Percentiles rank a stretch among this genome's conserved stretches.
phyloP scores from a whole-genome alignment of 306 rosid species.

The Coriaria nepalensis region DNA sequence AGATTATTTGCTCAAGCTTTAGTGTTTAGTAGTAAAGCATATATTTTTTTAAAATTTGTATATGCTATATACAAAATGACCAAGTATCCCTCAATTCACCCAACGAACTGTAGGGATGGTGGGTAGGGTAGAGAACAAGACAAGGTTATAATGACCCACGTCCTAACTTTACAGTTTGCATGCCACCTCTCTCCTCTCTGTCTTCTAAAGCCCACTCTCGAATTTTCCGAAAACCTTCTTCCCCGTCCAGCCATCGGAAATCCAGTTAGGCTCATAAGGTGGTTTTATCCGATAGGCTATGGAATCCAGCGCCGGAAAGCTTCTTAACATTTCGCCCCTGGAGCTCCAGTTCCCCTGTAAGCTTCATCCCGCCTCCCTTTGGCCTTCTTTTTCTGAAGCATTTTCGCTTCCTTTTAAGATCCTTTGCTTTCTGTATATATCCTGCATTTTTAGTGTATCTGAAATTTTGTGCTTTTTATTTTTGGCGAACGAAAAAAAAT shows the following conservation, averaged over 20 bases:
- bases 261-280: neutral
- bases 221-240: neutral
- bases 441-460: slow-evolving; percentile 11
- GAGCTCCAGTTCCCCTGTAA: slow-evolving; percentile 54
- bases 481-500: neutral
- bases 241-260: neutral
- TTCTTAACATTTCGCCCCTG: slow-evolving; percentile 39
- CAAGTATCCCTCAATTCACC: too few relatives aligned
- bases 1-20: too few relatives aligned
- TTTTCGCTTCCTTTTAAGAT: neutral
- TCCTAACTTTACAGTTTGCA: neutral
- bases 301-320: slow-evolving; percentile 43
- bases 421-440: neutral
- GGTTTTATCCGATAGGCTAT: slow-evolving; percentile 14
- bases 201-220: slow-evolving; percentile 6
- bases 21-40: too few relatives aligned
- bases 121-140: too few relatives aligned
- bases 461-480: slow-evolving; percentile 4
- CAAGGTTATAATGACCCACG: too few relatives aligned
- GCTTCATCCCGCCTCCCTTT: slow-evolving; percentile 8
- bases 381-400: neutral
- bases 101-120: too few relatives aligned
- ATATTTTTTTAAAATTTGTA: too few relatives aligned
- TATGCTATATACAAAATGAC: too few relatives aligned
- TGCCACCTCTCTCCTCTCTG: slow-evolving; percentile 8